Conservation (phyloP, 345 rosid genomes). For the Salix udensis region DNA sequence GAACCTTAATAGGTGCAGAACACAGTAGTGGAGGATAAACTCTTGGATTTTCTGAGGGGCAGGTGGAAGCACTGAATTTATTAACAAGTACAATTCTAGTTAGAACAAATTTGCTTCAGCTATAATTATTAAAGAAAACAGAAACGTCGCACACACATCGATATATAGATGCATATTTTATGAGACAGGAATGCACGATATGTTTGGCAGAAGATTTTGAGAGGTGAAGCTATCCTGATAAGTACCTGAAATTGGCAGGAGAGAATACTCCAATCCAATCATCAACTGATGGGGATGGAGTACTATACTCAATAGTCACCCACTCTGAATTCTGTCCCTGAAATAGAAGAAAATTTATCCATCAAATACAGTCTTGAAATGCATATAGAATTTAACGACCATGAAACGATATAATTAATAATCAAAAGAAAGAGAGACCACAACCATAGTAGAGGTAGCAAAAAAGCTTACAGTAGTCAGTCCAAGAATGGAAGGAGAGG, state of each 20-base stretch:
- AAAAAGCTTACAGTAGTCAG: background rate
- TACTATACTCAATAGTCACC: constrained; percentile 43
- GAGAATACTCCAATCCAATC: constrained; percentile 86
- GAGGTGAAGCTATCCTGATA: background rate
- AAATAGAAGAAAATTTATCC: background rate
- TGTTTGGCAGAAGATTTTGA: background rate
- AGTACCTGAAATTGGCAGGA: constrained; percentile 66
- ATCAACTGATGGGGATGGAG: constrained; percentile 51
- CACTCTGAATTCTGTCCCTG: constrained; percentile 60
- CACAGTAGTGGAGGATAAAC: constrained; percentile 52
- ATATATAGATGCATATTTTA: background rate
- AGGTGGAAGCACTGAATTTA: constrained; percentile 12
- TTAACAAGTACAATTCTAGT: background rate
- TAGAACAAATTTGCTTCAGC: background rate
- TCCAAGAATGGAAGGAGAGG: constrained; percentile 17
- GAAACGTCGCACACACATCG: background rate
- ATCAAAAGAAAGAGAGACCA: background rate
- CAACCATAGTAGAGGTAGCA: too few relatives aligned
- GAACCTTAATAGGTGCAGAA: constrained; percentile 72
- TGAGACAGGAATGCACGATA: background rate
- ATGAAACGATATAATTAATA: background rate
- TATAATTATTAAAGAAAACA: background rate
- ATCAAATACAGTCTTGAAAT: background rate
- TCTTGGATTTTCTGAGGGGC: constrained; percentile 15
- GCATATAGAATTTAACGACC: background rate